Evolutionary conservation across 2,329 filamentous ascomycete species (phyloP), one percentile per base, ranked within the genome.

Genomic region (Fusarium setosum): DNA sequence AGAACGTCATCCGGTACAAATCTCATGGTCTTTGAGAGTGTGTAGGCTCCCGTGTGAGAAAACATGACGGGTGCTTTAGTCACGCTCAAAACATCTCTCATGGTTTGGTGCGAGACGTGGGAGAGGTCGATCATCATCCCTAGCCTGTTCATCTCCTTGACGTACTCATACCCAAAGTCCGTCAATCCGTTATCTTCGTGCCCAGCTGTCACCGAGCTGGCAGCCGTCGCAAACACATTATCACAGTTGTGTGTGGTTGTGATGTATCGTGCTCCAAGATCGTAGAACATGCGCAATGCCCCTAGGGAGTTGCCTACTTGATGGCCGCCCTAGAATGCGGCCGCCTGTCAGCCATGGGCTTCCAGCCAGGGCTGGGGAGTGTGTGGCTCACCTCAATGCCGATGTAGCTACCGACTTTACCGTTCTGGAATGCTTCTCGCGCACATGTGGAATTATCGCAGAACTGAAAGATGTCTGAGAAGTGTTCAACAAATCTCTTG

Each of bases 21-120:
- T 78, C 76, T 82, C 79, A 3, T 79, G 78, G 1, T 79, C 79
- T 49, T 81, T 78, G 3, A 80, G 74, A 10, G 73, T 65, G 56
- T 79, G 75, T 71, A 71, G 8, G 70, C 70, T 1, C 69, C 68
- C 9, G 73, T 75, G 37, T 76, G 74, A 7, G 74, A 75, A 61
- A 75, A 75, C 11, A 76, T 74, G 26, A 75, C 73, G 0, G 74
- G 74, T 0, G 73, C 71, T 0, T 56, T 63, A 1, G 72, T 59
- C 7, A 74, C 44, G 5, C 63, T 63, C 10, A 75, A 35, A 3
- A 70, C 74, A 34, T 74, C 71, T n/a, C 70, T 60, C 73, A 74
- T 73, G 1, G 69, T 72, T 42, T 72, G 69, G 48, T 74, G 68
- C 3, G 69, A 73, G 11, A 72, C 69, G 21, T 76, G 74, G 1